phyloP scores from a whole-genome alignment of 495 filamentous ascomycete species.

The Recurvomyces mirabilis region DNA sequence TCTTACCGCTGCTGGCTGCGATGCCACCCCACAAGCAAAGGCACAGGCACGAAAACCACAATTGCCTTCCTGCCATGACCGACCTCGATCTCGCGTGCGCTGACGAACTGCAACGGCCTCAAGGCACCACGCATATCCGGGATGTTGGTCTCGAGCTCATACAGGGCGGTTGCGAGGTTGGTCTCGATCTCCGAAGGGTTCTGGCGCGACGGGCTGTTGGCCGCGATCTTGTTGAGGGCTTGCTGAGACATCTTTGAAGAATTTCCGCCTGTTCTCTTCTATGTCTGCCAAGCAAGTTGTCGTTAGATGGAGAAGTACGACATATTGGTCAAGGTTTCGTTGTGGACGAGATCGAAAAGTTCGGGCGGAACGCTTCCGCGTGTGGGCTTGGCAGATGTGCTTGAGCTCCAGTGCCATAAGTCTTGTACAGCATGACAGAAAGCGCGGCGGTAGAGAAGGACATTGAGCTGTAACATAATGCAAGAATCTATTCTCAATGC shows the following conservation, averaged over 20 bases:
- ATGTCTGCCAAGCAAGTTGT: slow-evolving; percentile 8
- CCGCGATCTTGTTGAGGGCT: slow-evolving; percentile 93
- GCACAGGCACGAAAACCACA: slow-evolving; percentile 99
- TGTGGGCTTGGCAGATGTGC: no score
- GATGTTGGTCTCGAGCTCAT: slow-evolving; percentile 96
- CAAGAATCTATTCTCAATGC: no score
- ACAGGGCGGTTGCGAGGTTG: slow-evolving; percentile 86
- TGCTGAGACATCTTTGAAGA: slow-evolving; percentile 39
- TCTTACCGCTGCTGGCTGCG: slow-evolving; percentile 95
- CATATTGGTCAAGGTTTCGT: no score
- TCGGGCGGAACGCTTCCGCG: no score
- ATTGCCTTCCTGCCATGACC: slow-evolving; percentile 99
- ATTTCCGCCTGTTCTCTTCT: no score
- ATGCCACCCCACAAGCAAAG: slow-evolving; percentile 90
- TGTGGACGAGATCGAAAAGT: no score
- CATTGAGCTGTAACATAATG: no score
- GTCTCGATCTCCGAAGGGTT: slow-evolving; percentile 92
- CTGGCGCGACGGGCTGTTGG: slow-evolving; percentile 85
- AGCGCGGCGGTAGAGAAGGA: no score
- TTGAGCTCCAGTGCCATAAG: no score
- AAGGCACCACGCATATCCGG: slow-evolving; percentile 86
- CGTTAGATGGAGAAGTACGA: no score
- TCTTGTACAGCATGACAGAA: no score
- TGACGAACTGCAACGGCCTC: slow-evolving; percentile 92
- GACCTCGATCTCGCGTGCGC: slow-evolving; percentile 98